Base-by-base conservation (phyloP, 2,329 filamentous ascomycete genomes). In the Diaporthe destruens region DNA sequence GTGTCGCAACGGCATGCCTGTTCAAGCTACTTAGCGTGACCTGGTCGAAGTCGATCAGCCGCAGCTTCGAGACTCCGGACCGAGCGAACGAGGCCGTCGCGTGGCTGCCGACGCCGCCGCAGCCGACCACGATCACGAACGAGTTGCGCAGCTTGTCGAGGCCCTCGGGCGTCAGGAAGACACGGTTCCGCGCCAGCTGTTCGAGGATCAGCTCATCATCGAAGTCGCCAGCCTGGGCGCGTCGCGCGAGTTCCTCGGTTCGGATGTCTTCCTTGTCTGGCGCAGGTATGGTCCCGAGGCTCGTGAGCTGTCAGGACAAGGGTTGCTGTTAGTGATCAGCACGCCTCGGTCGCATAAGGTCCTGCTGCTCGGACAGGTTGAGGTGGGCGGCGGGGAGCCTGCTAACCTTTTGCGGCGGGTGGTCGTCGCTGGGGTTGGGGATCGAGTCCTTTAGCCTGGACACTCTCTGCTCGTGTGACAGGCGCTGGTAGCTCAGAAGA, bases 1-100 rank as follows among this genome's bases (percentile, higher is more conserved):
- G 87, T 0, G 96, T 98, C 6, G 96, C 96, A 1, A 99, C 92
- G 11, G 96, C 95, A 82, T 99, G 96, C n/a, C 96, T 88, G 82
- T 99, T 99, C 70, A 99, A 85, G 3, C 95, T 98, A 75, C 94
- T 97, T 56, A 99, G 87, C 0, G 95, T 97, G 44, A 99, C 96
- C 86, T 99, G 96, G 81, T 99, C 96, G 80, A 99, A 99, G 82
- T 99, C 96, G 76, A 99, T 91, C 49, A 99, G 88, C 0, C 96
- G 92, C 70, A 99, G 87, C 77, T 91, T 92, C n/a, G 93, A 92
- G 55, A 97, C 94, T 42, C 96, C 96, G 0, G 95, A 98, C 39
- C 96, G 92, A 6, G 94, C 93, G 39, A 99, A 90, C 4, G 96
- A 92, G 1, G 95, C 92, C 6, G 92, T 90, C 75, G 94, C 95